Evolutionary conservation across 441 rosid species (phyloP), one percentile per base, ranked within the genome.

Genomic region (Erodium trifolium): DNA sequence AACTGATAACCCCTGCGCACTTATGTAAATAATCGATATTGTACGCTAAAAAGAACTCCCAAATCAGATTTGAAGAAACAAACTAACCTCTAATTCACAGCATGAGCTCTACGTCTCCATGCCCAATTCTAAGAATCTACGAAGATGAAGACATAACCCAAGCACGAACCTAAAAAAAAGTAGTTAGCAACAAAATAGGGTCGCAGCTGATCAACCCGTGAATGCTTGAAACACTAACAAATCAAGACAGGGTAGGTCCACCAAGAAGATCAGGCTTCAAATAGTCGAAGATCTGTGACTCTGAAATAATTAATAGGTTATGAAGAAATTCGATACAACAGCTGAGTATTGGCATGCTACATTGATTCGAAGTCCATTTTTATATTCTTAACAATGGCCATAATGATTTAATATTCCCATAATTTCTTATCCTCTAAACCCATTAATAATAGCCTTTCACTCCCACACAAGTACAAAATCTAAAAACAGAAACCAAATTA

Each of bases 251-350:
- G 65, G 70, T 9, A 55, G 62, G 62, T 55, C 62, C 62, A 55
- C 62, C 37, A 69, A 65, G 64, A 39, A 31, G 67, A 45, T 53
- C 68, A 73, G 51, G 31, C 68, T 70, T 70, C 71, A 51, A 18
- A 62, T 3, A 67, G 71, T 67, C 29, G 59, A 70, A 67, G 71
- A 67, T 68, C 53, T 70, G 60, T 68, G 37, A 5, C 18, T 68
- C n/a, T 12, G 57, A 34, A 77, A 59, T 27, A 47, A 55, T 14
- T 17, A 17, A 60, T 37, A 66, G 19, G 29, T 65, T 62, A 67
- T 37, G 12, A 10, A 68, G 53, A 72, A 27, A 0, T 34, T 34
- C 3, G 37, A 34, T 34, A 34, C 37, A 34, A 34, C 5, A 34
- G 3, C 5, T 34, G 37, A 34, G 37, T 34, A 34, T 34, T 34